Conservation (phyloP, 2,329 filamentous ascomycete species). For the Aspergillus melleus region DNA sequence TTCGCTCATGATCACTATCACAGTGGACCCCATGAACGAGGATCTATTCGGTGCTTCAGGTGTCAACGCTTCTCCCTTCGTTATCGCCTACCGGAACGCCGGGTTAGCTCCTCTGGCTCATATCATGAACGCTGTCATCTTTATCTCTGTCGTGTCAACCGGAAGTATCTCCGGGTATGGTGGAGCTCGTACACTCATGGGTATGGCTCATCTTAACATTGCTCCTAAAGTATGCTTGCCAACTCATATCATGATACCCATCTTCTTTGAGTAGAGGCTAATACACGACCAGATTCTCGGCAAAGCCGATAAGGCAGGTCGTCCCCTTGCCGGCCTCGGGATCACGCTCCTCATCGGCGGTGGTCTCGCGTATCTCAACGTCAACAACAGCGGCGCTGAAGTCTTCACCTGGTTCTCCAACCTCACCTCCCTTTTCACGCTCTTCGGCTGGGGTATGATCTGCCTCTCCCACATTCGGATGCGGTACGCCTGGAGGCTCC, state of each 20-base stretch:
- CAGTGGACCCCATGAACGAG: conserved; percentile 41
- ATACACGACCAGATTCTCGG: conserved; percentile 21
- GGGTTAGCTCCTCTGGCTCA: conserved; percentile 44
- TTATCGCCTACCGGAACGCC: conserved; percentile 44
- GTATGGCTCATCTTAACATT: conserved; percentile 46
- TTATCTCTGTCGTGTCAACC: conserved; percentile 49
- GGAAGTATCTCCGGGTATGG: conserved; percentile 48
- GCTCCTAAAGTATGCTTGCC: conserved; percentile 35
- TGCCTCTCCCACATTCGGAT: conserved; percentile 47
- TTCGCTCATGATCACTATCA: conserved; percentile 48
- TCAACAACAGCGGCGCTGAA: conserved; percentile 40
- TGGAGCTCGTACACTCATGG: conserved; percentile 47
- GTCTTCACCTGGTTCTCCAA: conserved; percentile 53
- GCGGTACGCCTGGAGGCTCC: conserved; percentile 43
- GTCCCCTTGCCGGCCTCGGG: conserved; percentile 54
- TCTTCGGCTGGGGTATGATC: conserved; percentile 48
- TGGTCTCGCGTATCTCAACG: conserved; percentile 47
- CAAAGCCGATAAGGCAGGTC: conserved; percentile 36
- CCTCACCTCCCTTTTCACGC: conserved; percentile 47
- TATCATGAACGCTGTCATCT: conserved; percentile 52
- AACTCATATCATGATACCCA: background rate
- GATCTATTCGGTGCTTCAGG: conserved; percentile 45
- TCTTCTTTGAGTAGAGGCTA: background rate
- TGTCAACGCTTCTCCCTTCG: conserved; percentile 48
- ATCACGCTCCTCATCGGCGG: conserved; percentile 70